Evolutionary conservation across 1,284 basidiomycete genomes (phyloP).

Genomic region (Kwoniella shivajii): DNA sequence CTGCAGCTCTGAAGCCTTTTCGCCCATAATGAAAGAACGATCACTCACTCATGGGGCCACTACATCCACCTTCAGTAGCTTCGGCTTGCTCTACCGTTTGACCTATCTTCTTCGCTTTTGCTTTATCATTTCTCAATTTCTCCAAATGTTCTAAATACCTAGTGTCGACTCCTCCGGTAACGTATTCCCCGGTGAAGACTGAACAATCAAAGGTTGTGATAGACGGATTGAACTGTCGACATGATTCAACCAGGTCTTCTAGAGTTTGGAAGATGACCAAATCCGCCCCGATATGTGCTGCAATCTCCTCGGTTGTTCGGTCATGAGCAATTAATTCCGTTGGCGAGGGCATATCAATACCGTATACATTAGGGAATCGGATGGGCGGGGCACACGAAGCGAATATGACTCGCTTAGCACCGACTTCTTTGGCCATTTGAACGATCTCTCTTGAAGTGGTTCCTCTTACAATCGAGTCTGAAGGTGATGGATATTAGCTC

Average conservation of each 20-base stretch:
- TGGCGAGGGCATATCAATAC: slow-evolving; percentile 98
- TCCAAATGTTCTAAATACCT: slow-evolving; percentile 79
- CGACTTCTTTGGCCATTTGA: slow-evolving; percentile 99
- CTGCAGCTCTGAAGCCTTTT: neutral
- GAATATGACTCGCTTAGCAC: slow-evolving; percentile 95
- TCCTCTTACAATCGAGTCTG: slow-evolving; percentile 97
- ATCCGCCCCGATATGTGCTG: slow-evolving; percentile 87
- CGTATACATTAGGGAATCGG: slow-evolving; percentile 92
- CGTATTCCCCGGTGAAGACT: slow-evolving; percentile 95
- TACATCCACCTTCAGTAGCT: slow-evolving; percentile 39
- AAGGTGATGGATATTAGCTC: neutral
- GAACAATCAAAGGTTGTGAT: slow-evolving; percentile 91
- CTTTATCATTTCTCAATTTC: slow-evolving; percentile 78
- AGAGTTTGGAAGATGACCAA: slow-evolving; percentile 98
- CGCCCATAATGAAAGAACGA: neutral
- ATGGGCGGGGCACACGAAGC: slow-evolving; percentile 98
- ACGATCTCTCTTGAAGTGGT: slow-evolving; percentile 99
- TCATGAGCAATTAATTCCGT: slow-evolving; percentile 89
- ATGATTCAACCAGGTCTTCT: slow-evolving; percentile 82
- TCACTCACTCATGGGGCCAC: slow-evolving; percentile 52
- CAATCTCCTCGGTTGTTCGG: slow-evolving; percentile 75
- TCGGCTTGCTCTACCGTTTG: slow-evolving; percentile 35
- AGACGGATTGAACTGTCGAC: slow-evolving; percentile 78
- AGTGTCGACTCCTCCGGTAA: slow-evolving; percentile 93
- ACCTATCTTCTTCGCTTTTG: slow-evolving; percentile 60